A percentile compares a stretch with the other conserved stretches of the same genome.
Evolutionary conservation across 202 grass and related monocot genomes (phyloP).

Genomic region (Panicum hallii): DNA sequence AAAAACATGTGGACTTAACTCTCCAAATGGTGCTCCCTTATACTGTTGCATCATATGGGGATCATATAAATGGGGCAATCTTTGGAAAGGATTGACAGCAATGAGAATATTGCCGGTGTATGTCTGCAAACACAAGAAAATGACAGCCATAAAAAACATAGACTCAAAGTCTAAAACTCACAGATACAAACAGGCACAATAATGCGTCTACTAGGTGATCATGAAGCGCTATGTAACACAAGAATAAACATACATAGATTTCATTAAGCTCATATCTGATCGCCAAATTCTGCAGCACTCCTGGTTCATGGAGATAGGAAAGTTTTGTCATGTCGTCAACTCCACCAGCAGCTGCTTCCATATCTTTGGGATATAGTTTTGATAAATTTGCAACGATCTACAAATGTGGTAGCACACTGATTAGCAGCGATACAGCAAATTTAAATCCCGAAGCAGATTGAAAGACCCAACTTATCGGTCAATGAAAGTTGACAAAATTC

Average conservation of each 20-base stretch:
- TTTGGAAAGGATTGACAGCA: conserved; percentile 96
- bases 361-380: conserved; percentile 94
- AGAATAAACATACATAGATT: conserved; percentile 72
- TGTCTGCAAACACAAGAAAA: conserved; percentile 63
- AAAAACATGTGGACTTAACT: conserved; percentile 96
- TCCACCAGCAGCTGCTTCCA: conserved; percentile 84
- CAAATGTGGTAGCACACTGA: conserved; percentile 8
- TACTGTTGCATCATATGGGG: conserved; percentile 98
- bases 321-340: conserved; percentile 98
- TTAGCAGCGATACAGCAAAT: conserved; percentile 19
- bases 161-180: conserved; percentile 34
- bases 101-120: conserved; percentile 96
- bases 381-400: conserved; percentile 80
- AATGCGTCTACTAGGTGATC: conserved; percentile 7
- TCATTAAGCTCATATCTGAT: conserved; percentile 93
- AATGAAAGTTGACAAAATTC: not conserved
- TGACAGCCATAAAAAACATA: conserved; percentile 23
- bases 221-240: conserved; percentile 10
- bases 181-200: not conserved
- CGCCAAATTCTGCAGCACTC: conserved; percentile 82
- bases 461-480: not conserved
- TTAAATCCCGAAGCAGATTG: not conserved
- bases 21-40: conserved; percentile 88
- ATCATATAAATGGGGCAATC: conserved; percentile 81
- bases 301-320: conserved; percentile 91